These are phyloP conservation scores for Gnomoniopsis smithogilvyi DNA, from an alignment of 2,329 filamentous ascomycete genomes.

Conservation along the genomic window DNA sequence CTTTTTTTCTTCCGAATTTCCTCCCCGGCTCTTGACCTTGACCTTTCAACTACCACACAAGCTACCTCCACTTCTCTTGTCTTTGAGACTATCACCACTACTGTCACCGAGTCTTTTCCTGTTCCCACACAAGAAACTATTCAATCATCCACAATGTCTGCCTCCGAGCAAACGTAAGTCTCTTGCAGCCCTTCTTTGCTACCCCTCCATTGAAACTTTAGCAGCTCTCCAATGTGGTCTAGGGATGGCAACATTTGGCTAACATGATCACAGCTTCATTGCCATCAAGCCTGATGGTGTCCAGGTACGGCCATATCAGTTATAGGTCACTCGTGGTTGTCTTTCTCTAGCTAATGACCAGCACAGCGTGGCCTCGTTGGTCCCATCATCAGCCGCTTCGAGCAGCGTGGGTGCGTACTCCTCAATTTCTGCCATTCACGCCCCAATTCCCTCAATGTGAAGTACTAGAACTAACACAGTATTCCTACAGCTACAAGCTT, in stretches of 20 bases:
- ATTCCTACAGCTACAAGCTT: constrained; percentile 79
- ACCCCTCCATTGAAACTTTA: constrained; percentile 17
- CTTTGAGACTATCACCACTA: constrained; percentile 23
- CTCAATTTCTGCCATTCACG: not conserved
- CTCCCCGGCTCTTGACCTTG: constrained; percentile 38
- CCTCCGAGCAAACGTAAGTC: constrained; percentile 80
- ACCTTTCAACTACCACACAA: constrained; percentile 37
- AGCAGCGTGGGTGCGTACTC: constrained; percentile 77
- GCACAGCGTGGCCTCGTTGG: constrained; percentile 90
- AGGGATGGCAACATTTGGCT: constrained; percentile 1
- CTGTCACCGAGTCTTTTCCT: constrained; percentile 26
- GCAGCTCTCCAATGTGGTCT: not conserved
- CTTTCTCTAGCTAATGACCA: constrained; percentile 21
- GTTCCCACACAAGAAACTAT: constrained; percentile 21
- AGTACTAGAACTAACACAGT: constrained; percentile 2
- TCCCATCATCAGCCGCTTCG: constrained; percentile 97
- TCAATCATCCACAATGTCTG: constrained; percentile 59
- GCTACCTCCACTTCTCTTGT: constrained; percentile 9
- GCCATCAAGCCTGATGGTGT: constrained; percentile 99
- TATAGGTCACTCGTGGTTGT: constrained; percentile 4
- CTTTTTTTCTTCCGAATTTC: constrained; percentile 27
- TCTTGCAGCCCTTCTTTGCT: constrained; percentile 20
- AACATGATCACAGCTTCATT: constrained; percentile 74
- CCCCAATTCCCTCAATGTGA: constrained; percentile 1
- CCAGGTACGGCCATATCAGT: constrained; percentile 62